phyloP scores from a whole-genome alignment of 2,329 filamentous ascomycete genomes.

The Arthrobotrys musiformis region DNA sequence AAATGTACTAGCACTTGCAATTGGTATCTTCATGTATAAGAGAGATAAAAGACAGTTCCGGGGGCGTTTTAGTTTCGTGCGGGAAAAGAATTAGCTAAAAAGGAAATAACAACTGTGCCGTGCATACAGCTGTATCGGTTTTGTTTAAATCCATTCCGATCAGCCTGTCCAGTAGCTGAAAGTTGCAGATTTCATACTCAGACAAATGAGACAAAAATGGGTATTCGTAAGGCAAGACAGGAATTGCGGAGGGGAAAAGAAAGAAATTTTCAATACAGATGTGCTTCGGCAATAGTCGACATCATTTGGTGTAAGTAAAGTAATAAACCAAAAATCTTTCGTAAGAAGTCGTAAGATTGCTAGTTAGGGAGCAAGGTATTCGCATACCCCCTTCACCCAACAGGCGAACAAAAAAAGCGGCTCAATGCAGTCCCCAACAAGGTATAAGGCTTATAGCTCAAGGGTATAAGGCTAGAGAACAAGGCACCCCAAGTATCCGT shows the following conservation, averaged over 20 bases:
- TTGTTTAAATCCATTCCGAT: slow-evolving; percentile 51
- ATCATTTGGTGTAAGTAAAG: slow-evolving; percentile 29
- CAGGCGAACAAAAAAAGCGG: slow-evolving; percentile 51
- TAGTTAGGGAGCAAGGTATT: slow-evolving; percentile 24
- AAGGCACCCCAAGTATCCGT: slow-evolving; percentile 63
- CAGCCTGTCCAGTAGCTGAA: slow-evolving; percentile 43
- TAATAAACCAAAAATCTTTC: slow-evolving; percentile 36
- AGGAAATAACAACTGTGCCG: slow-evolving; percentile 29
- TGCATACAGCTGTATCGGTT: slow-evolving; percentile 43
- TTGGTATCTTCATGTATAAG: slow-evolving; percentile 30
- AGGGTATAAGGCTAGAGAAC: slow-evolving; percentile 60
- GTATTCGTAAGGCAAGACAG: slow-evolving; percentile 18
- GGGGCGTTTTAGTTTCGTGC: slow-evolving; percentile 14
- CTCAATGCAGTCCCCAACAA: slow-evolving; percentile 57
- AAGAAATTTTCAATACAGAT: slow-evolving; percentile 44
- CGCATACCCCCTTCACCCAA: slow-evolving; percentile 23
- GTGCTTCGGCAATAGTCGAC: slow-evolving; percentile 32
- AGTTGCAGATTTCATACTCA: slow-evolving; percentile 19
- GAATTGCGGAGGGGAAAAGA: slow-evolving; percentile 20
- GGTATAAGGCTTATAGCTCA: slow-evolving; percentile 62
- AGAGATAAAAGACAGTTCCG: not conserved
- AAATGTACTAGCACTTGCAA: slow-evolving; percentile 13
- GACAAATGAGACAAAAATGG: slow-evolving; percentile 7
- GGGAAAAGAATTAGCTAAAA: slow-evolving; percentile 33
- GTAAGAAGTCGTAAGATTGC: slow-evolving; percentile 45